Evolutionary conservation across 768 basidiomycete genomes (phyloP).

Genomic region (Dacryopinax spathularia): DNA sequence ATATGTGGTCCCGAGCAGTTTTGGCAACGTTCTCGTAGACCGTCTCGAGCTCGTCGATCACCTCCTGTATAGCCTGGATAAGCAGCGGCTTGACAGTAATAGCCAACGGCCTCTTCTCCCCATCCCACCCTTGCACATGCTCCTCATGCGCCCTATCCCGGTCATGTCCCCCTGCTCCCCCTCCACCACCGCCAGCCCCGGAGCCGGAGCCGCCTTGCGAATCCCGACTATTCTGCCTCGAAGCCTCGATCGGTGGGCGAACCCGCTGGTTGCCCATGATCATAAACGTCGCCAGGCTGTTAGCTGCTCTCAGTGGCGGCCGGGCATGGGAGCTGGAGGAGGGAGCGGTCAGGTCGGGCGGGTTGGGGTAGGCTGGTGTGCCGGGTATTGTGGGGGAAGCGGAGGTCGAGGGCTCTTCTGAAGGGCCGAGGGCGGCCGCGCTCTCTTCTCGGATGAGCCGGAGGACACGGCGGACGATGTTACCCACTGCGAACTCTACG

Average conservation of each 20-base stretch:
- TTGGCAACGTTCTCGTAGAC: conserved; percentile 91
- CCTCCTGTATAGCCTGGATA: conserved; percentile 94
- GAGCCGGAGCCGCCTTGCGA: background rate
- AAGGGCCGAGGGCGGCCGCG: conserved; percentile 52
- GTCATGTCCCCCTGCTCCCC: conserved; percentile 13
- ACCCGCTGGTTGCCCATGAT: conserved; percentile 3
- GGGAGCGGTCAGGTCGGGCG: background rate
- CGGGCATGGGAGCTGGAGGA: no score
- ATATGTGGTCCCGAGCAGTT: conserved; percentile 89
- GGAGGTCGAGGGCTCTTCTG: conserved; percentile 23
- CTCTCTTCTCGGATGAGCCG: conserved; percentile 95
- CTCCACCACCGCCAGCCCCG: background rate
- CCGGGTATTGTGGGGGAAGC: conserved; percentile 9
- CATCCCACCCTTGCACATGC: conserved; percentile 5
- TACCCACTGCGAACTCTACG: conserved; percentile 85
- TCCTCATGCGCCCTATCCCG: conserved; percentile 22
- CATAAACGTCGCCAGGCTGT: background rate
- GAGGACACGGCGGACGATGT: conserved; percentile 82
- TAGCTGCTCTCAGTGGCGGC: conserved; percentile 5
- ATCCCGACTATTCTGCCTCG: background rate
- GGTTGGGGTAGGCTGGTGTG: background rate
- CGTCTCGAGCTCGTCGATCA: conserved; percentile 88
- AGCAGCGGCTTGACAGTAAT: conserved; percentile 66
- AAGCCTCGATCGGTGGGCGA: background rate
- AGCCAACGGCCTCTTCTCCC: background rate